Evolutionary conservation across 768 basidiomycete genomes (phyloP), one percentile per base, ranked within the genome.

Genomic region (Lyophyllum atratum): DNA sequence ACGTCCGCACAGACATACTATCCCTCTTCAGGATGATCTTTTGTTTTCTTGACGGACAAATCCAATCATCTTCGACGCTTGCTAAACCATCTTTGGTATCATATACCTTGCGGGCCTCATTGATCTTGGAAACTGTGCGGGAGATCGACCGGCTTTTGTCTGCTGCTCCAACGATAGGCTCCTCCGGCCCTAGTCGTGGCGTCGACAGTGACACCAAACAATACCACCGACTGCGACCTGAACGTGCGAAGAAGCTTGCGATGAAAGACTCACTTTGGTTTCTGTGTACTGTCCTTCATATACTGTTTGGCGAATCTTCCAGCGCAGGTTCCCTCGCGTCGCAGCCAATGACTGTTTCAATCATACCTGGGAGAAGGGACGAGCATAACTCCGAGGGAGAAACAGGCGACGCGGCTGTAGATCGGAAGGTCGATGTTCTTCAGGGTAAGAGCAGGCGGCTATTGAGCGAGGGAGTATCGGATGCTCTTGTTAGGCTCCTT

Each of bases 201-300:
- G 42, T 39, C 29, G 47, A 43, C 45, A 42, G 21, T 40, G 40
- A 45, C 9, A 33, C 29, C 29, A 56, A 49, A 19, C 50, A 45
- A 53, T 21, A 45, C 52, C 57, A 43, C 47, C 49, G 28, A 52
- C 45, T 52, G 40, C 59, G 50, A 33, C 55, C 52, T 33, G 61
- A 60, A 43, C 73, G 80, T 52, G 67, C 79, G 55, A 66, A 63
- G 59, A 70, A 68, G 42, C 73, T 84, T 28, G 78, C 74, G 21
- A 71, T 68, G 43, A 82, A 82, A 58, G 83, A 85, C 59, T 60
- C 80, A 24, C 47, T 80, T 11, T 85, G 82, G 82, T 84, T 81
- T 68, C 69, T 83, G 28, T 84, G 81, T 63, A 72, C 71, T 37
- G 58, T 76, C 45, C 66, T 83, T 28, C 78, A 80, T 56, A 56